phyloP scores from a whole-genome alignment of 331 rosid species.

The Pyracantha coccinea region DNA sequence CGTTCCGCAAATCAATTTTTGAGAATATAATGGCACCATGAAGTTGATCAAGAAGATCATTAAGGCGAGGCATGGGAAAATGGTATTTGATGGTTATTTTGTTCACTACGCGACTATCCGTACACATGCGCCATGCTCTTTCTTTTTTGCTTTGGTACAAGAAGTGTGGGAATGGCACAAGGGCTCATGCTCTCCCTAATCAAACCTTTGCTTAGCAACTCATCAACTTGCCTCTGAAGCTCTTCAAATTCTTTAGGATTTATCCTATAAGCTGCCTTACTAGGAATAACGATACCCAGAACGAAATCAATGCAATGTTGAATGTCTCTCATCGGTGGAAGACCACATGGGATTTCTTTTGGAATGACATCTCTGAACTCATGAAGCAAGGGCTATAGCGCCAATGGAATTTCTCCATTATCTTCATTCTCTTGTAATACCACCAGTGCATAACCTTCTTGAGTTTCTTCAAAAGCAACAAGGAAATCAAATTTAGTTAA shows the following conservation, averaged over 20 bases:
- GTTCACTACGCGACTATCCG: not conserved
- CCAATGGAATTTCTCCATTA: not conserved
- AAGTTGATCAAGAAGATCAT: not conserved
- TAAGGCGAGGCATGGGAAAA: not conserved
- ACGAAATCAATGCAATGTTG: not conserved
- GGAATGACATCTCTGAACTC: not conserved
- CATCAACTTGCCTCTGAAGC: not conserved
- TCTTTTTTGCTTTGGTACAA: not conserved
- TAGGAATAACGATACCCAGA: not conserved
- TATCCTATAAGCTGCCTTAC: not conserved
- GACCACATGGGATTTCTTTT: not conserved
- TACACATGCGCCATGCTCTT: not conserved
- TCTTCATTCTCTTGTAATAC: not conserved
- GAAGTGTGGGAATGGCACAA: not conserved
- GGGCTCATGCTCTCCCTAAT: not conserved
- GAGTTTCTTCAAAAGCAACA: not conserved
- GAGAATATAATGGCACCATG: not conserved
- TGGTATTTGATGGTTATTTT: not conserved
- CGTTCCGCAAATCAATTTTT: not conserved
- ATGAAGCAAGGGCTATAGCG: not conserved
- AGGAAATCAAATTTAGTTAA: not conserved
- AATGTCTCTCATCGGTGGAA: not conserved
- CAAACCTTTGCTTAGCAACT: not conserved
- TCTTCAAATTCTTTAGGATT: not conserved
- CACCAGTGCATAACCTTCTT: not conserved